phyloP scores from a whole-genome alignment of 2,329 filamentous ascomycete genomes.

The Pseudonectria foliicola region DNA sequence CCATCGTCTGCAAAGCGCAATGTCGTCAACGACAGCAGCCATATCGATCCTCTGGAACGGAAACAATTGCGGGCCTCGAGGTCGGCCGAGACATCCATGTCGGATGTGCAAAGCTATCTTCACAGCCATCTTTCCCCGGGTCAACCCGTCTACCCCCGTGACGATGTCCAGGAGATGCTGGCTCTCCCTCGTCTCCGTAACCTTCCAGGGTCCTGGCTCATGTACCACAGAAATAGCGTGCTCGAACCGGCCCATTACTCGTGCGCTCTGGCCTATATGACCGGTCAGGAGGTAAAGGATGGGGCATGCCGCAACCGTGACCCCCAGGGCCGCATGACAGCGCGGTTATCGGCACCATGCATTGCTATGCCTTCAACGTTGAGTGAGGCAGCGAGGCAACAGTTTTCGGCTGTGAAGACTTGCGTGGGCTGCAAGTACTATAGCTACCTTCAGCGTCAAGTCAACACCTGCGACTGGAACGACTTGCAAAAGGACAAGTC shows the following conservation, averaged over 20 bases:
- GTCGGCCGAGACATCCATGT: background rate
- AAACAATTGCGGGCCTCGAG: too few relatives aligned
- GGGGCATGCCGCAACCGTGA: slow-evolving; percentile 9
- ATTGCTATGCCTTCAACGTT: slow-evolving; percentile 19
- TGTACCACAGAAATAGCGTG: slow-evolving; percentile 9
- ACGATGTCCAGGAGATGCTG: slow-evolving; percentile 19
- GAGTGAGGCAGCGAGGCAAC: slow-evolving; percentile 7
- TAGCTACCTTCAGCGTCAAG: slow-evolving; percentile 14
- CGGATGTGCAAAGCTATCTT: slow-evolving; percentile 15
- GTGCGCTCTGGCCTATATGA: slow-evolving; percentile 25
- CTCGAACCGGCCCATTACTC: slow-evolving; percentile 21
- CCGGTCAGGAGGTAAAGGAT: slow-evolving; percentile 20
- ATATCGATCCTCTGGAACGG: too few relatives aligned
- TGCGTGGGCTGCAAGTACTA: slow-evolving; percentile 29
- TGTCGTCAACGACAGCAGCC: background rate
- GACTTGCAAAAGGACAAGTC: background rate
- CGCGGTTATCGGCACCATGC: slow-evolving; percentile 21
- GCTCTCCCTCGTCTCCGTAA: slow-evolving; percentile 15
- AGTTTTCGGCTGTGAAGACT: slow-evolving; percentile 13
- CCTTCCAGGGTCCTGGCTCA: slow-evolving; percentile 21
- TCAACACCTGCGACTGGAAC: slow-evolving; percentile 22
- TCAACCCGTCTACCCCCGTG: slow-evolving; percentile 13
- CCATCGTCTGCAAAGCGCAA: slow-evolving; percentile 1
- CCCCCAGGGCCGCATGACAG: slow-evolving; percentile 1
- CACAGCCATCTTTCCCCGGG: slow-evolving; percentile 12